Base-by-base conservation (phyloP, 129 eudicot species). In the Arctium lappa region DNA sequence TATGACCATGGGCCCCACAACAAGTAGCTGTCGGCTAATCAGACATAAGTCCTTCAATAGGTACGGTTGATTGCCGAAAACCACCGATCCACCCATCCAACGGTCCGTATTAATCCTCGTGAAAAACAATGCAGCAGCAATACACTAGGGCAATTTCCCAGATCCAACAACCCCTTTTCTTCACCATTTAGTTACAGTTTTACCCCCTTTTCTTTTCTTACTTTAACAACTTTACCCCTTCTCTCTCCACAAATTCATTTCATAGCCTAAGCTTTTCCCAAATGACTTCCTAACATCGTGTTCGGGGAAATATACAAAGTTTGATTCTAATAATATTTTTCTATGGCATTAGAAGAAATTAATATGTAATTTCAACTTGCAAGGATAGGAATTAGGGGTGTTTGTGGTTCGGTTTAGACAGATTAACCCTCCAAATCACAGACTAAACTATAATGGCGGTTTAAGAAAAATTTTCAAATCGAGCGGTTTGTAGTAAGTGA, bases 141-240 rank as follows among this genome's bases (percentile, higher is more conserved):
- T 36, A 79, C 82, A 31, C 78, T 75, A 86, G 83, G 88, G 80
- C 88, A 72, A 86, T 85, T 85, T 86, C 93, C 93, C 75, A 90
- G 89, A 88, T 90, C 93, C 90, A 82, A 86, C 89, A 78, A 75
- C 50, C 77, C 75, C 70, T 63, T 69, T 75, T 32, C 69, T 72
- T 27, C 74, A 3, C 3, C 0, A 1, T 33, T 29, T 73, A 73
- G 4, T 84, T 84, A 63, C 80, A 60, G 9, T 44, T 63, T 0
- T 29, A 33, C 48, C 65, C 87, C 80, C 46, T 79, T 10, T 5
- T 44, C 22, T 65, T 83, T 37, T 77, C 2, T n/a, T 10, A 40
- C 1, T 7, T 77, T 77, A 1, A 56, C 34, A 18, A 48, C 8
- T 10, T 15, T 36, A 15, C 42, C 36, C 81, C 2, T 70, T 16